Evolutionary conservation across 352 stramenopile species (phyloP).

Genomic region (Pythium brachiatum): DNA sequence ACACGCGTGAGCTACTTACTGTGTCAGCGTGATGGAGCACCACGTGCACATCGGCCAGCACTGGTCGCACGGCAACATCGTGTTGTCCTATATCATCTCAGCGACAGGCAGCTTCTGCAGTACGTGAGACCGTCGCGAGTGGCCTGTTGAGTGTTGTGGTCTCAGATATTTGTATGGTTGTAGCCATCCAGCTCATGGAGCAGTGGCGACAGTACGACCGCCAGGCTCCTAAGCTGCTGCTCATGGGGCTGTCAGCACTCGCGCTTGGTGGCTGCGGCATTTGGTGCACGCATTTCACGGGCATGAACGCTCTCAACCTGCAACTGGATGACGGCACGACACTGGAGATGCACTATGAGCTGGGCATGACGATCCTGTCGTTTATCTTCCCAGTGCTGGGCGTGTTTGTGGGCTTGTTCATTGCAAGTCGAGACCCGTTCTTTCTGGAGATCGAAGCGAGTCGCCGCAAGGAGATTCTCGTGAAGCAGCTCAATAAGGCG

Average conservation of each 20-base stretch:
- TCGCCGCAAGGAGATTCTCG: slow-evolving; percentile 11
- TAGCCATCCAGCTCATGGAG: slow-evolving; percentile 29
- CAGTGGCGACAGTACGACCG: slow-evolving; percentile 21
- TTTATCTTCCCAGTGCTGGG: slow-evolving; percentile 47
- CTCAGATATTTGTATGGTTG: not conserved
- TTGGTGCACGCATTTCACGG: slow-evolving; percentile 70
- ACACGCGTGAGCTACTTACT: too few species aligned
- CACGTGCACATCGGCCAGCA: slow-evolving; percentile 2
- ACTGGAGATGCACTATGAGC: slow-evolving; percentile 48
- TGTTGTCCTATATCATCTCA: slow-evolving; percentile 53
- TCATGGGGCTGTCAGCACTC: slow-evolving; percentile 37
- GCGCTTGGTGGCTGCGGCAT: slow-evolving; percentile 55
- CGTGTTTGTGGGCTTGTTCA: slow-evolving; percentile 39
- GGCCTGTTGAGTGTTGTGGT: not conserved
- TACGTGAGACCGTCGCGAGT: slow-evolving; percentile 27
- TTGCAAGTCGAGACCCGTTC: slow-evolving; percentile 13
- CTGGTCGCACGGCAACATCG: slow-evolving; percentile 23
- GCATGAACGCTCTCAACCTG: slow-evolving; percentile 55
- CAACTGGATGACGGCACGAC: slow-evolving; percentile 34
- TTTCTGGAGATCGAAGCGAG: slow-evolving; percentile 14
- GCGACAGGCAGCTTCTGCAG: slow-evolving; percentile 64
- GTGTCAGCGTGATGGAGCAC: not conserved
- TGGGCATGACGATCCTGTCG: slow-evolving; percentile 48
- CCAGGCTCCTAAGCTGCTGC: slow-evolving; percentile 27
- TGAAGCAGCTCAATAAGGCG: slow-evolving; percentile 31